phyloP scores from a whole-genome alignment of 2,329 filamentous ascomycete genomes.

The Teratosphaeria destructans region DNA sequence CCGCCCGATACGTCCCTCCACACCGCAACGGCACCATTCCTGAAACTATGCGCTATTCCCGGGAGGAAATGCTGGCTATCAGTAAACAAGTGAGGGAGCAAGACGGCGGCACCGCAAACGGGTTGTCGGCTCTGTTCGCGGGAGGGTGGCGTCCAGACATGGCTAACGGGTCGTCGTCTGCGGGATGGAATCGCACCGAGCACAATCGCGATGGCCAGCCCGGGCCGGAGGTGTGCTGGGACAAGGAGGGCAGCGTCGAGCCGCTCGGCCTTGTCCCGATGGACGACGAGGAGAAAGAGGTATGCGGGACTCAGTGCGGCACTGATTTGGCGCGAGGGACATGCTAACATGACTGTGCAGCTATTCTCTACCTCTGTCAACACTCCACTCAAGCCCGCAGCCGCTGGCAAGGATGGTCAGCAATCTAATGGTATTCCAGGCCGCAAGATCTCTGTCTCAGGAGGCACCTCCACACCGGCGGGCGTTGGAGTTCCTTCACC shows the following conservation, averaged over 20 bases:
- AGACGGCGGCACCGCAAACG: slow-evolving; percentile 51
- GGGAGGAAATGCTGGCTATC: slow-evolving; percentile 67
- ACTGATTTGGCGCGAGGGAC: not conserved
- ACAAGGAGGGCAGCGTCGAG: slow-evolving; percentile 55
- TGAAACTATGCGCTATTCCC: slow-evolving; percentile 56
- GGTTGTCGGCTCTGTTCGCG: slow-evolving; percentile 59
- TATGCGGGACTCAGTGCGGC: slow-evolving; percentile 21
- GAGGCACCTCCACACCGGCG: slow-evolving; percentile 48
- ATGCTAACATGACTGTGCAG: slow-evolving; percentile 34
- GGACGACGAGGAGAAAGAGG: slow-evolving; percentile 57
- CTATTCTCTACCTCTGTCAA: slow-evolving; percentile 81
- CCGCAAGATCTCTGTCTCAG: slow-evolving; percentile 74
- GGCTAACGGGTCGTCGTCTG: slow-evolving; percentile 48
- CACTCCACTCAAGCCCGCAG: slow-evolving; percentile 79
- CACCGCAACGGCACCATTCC: slow-evolving; percentile 49
- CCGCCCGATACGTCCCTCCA: slow-evolving; percentile 47
- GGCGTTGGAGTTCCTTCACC: slow-evolving; percentile 65
- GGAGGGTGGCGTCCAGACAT: slow-evolving; percentile 70
- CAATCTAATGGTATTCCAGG: slow-evolving; percentile 49
- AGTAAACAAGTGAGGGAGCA: slow-evolving; percentile 50
- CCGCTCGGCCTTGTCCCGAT: slow-evolving; percentile 67
- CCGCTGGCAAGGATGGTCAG: slow-evolving; percentile 52
- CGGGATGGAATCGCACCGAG: slow-evolving; percentile 70
- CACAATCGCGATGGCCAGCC: slow-evolving; percentile 55
- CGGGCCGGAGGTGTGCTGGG: slow-evolving; percentile 91